A percentile compares a stretch with the other conserved stretches of the same genome.
Conservation (phyloP, 306 rosid species). For the Abrus pulchellus region DNA sequence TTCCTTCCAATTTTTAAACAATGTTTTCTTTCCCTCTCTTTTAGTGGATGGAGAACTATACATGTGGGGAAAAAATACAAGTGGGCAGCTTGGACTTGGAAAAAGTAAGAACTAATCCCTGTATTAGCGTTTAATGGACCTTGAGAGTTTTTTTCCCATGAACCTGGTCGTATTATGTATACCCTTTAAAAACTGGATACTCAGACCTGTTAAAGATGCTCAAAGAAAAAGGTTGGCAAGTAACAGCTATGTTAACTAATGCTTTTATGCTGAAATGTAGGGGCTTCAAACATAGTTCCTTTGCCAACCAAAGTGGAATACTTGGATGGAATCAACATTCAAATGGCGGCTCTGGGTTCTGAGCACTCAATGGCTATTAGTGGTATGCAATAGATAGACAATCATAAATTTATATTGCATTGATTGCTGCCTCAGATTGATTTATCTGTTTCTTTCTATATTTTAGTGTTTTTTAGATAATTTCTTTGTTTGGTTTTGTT, state of each 20-base stretch:
- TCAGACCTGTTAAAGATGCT: conserved; percentile 35
- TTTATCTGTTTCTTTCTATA: conserved; percentile 16
- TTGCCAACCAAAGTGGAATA: conserved; percentile 85
- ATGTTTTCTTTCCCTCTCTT: neutral
- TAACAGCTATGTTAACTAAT: conserved; percentile 40
- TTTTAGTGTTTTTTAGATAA: conserved; percentile 6
- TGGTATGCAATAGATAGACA: conserved; percentile 61
- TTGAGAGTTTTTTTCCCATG: neutral
- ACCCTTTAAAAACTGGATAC: conserved; percentile 9
- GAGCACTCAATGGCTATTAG: conserved; percentile 88
- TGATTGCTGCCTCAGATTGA: conserved; percentile 3
- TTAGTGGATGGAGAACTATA: conserved; percentile 89
- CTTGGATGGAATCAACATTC: conserved; percentile 80
- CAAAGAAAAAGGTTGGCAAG: conserved; percentile 8
- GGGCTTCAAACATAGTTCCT: conserved; percentile 66
- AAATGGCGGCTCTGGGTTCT: conserved; percentile 85
- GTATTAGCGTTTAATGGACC: conserved; percentile 30
- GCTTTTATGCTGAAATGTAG: conserved; percentile 55
- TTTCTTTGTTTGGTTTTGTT: conserved; percentile 27
- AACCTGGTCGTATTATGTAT: conserved; percentile 21
- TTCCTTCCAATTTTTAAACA: conserved; percentile 25
- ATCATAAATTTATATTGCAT: conserved; percentile 21
- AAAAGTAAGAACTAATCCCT: conserved; percentile 70
- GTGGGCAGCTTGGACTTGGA: conserved; percentile 97
- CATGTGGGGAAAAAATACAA: conserved; percentile 92